Conservation (phyloP, 331 rosid species). For the Acacia pycnantha region DNA sequence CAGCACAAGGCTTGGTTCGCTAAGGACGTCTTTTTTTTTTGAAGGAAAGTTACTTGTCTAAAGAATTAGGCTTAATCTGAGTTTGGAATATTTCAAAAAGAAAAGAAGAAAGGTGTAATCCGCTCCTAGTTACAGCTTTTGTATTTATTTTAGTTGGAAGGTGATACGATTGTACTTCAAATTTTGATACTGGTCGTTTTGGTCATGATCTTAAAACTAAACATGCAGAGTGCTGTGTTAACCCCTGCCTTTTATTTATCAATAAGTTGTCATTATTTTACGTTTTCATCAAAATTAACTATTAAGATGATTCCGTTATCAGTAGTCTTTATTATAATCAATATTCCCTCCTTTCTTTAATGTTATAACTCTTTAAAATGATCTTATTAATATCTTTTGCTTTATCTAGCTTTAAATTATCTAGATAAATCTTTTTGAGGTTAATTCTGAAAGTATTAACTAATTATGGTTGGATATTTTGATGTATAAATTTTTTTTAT, state of each 20-base stretch:
- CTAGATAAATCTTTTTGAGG: not conserved
- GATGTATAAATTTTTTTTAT: no score
- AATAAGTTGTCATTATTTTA: not conserved
- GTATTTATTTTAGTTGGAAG: conserved; percentile 26
- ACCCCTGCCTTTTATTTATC: not conserved
- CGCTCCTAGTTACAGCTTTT: conserved; percentile 12
- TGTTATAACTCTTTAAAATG: not conserved
- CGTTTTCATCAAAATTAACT: not conserved
- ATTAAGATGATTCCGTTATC: not conserved
- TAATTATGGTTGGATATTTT: not conserved
- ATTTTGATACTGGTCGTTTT: conserved; percentile 21
- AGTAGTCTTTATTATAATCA: not conserved
- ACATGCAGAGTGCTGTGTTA: not conserved
- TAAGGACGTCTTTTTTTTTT: conserved; percentile 27
- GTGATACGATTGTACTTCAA: conserved; percentile 29
- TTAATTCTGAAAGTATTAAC: not conserved
- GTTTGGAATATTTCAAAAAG: not conserved
- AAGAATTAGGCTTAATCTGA: conserved; percentile 19
- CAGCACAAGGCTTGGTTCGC: conserved; percentile 76
- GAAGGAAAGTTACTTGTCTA: not conserved
- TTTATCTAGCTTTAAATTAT: not conserved
- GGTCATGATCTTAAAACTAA: not conserved
- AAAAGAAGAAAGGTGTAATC: conserved; percentile 21
- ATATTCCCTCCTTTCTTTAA: not conserved
- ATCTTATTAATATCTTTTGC: not conserved